phyloP scores from a whole-genome alignment of 2,329 filamentous ascomycete species.

The Cytospora chrysosperma region DNA sequence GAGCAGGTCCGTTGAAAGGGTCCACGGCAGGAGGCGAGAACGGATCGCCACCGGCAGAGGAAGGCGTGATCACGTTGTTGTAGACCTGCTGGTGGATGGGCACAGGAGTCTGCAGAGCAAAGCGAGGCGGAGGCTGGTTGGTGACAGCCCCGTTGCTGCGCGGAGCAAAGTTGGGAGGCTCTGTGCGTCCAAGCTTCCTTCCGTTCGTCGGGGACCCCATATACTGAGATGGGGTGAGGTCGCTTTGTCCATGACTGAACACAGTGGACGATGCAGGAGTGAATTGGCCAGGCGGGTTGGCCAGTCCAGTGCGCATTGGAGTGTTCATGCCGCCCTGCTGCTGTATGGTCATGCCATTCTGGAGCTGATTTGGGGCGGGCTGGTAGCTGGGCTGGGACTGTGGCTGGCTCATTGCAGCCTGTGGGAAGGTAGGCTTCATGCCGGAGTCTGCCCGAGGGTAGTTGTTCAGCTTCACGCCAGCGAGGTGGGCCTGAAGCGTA shows the following conservation, averaged over 20 bases:
- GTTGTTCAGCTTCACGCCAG: background rate
- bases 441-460: background rate
- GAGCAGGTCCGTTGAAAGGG: constrained; percentile 22
- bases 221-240: background rate
- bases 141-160: constrained; percentile 31
- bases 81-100: constrained; percentile 7
- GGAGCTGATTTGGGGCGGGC: background rate
- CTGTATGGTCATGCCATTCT: background rate
- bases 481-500: constrained; percentile 13
- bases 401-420: background rate
- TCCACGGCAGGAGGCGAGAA: constrained; percentile 2
- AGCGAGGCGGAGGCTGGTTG: constrained; percentile 39
- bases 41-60: background rate
- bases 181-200: constrained; percentile 31
- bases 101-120: constrained; percentile 29
- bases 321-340: background rate
- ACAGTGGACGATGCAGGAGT: background rate
- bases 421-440: background rate
- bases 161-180: constrained; percentile 44
- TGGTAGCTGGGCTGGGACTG: constrained; percentile 4
- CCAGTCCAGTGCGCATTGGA: background rate
- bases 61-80: background rate
- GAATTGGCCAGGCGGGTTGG: background rate
- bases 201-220: background rate
- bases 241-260: background rate